Percentiles rank a stretch among this genome's conserved stretches.
phyloP scores from a whole-genome alignment of 2,329 filamentous ascomycete genomes.

The Colletotrichum destructivum region DNA sequence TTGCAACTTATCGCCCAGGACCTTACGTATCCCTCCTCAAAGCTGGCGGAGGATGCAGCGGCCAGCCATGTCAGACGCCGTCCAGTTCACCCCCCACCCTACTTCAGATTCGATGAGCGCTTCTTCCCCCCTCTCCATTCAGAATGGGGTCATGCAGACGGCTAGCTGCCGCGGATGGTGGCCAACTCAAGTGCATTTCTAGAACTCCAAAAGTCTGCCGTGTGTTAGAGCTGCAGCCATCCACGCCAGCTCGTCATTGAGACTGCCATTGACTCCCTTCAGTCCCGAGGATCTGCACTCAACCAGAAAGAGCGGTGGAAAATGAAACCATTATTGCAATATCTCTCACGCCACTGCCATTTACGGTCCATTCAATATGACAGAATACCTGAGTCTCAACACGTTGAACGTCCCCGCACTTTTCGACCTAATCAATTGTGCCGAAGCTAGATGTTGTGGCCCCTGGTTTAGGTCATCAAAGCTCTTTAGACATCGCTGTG shows the following conservation, averaged over 20 bases:
- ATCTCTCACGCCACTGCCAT: slow-evolving; percentile 29
- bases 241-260: slow-evolving; percentile 37
- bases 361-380: slow-evolving; percentile 13
- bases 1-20: slow-evolving; percentile 4
- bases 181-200: slow-evolving; percentile 24
- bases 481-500: slow-evolving; percentile 15
- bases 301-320: slow-evolving; percentile 38
- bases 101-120: slow-evolving; percentile 7
- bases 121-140: slow-evolving; percentile 21
- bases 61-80: slow-evolving; percentile 32
- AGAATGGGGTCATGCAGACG: slow-evolving; percentile 34
- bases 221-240: slow-evolving; percentile 35
- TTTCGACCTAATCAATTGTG: slow-evolving; percentile 7
- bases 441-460: slow-evolving; percentile 22
- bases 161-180: slow-evolving; percentile 32
- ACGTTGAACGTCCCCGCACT: neutral
- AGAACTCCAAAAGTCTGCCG: slow-evolving; percentile 26
- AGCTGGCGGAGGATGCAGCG: slow-evolving; percentile 13
- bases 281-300: slow-evolving; percentile 31
- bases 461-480: slow-evolving; percentile 18
- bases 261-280: slow-evolving; percentile 17
- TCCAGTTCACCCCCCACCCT: slow-evolving; percentile 20
- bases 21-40: slow-evolving; percentile 25
- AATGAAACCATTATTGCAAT: slow-evolving; percentile 8
- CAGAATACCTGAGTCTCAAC: slow-evolving; percentile 14